Evolutionary conservation across 192 early-diverging fungal genomes (phyloP).

Genomic region (Coemansia sp.): DNA sequence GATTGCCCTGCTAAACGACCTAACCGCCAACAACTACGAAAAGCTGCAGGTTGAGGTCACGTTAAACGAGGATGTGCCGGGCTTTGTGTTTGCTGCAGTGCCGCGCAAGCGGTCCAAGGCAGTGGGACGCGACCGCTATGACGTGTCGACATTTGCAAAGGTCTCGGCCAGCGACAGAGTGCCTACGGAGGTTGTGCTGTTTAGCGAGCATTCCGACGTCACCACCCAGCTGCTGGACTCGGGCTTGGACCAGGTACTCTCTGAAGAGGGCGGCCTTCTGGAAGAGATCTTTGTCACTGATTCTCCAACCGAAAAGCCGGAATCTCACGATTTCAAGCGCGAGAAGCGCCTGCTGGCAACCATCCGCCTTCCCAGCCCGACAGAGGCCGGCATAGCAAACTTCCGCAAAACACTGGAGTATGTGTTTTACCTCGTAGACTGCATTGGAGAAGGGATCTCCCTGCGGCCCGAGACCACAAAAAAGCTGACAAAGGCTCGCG

Average conservation of each 20-base stretch:
- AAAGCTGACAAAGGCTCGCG: slow-evolving; percentile 65
- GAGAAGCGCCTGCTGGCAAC: slow-evolving; percentile 52
- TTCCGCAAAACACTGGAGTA: slow-evolving; percentile 45
- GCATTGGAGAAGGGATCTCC: slow-evolving; percentile 25
- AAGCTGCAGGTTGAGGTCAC: slow-evolving; percentile 47
- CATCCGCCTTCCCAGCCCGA: slow-evolving; percentile 36
- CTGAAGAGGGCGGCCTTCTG: slow-evolving; percentile 39
- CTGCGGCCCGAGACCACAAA: slow-evolving; percentile 49
- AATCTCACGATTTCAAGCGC: slow-evolving; percentile 47
- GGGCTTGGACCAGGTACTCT: slow-evolving; percentile 51
- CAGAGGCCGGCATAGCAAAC: slow-evolving; percentile 11
- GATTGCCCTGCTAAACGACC: slow-evolving; percentile 45
- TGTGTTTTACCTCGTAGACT: slow-evolving; percentile 47
- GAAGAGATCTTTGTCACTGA: slow-evolving; percentile 63
- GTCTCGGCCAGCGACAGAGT: slow-evolving; percentile 14
- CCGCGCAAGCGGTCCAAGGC: slow-evolving; percentile 55
- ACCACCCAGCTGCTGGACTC: slow-evolving; percentile 53
- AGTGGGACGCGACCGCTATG: slow-evolving; percentile 63
- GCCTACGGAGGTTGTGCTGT: slow-evolving; percentile 46
- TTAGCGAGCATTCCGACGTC: slow-evolving; percentile 62
- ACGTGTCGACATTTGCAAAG: slow-evolving; percentile 54
- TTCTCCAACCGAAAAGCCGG: slow-evolving; percentile 59
- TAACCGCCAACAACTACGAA: slow-evolving; percentile 37
- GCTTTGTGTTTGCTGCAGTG: slow-evolving; percentile 72
- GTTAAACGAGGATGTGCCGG: slow-evolving; percentile 44